phyloP scores from a whole-genome alignment of 2,329 filamentous ascomycete genomes.

The Sporothrix variecibatus region DNA sequence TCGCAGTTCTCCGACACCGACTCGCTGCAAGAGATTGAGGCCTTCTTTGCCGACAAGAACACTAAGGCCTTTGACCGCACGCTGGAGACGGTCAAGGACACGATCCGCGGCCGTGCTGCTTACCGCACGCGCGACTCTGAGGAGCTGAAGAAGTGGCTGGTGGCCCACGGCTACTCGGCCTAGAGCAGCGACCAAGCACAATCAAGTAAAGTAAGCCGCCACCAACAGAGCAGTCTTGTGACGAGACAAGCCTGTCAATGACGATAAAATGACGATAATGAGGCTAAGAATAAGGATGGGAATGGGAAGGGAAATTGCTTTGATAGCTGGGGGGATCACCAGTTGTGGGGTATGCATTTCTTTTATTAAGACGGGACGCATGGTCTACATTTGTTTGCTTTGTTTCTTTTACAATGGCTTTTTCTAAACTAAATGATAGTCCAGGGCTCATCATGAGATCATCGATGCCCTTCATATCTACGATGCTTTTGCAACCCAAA shows the following conservation, averaged over 20 bases:
- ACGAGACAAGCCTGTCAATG: neutral
- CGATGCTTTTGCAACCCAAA: neutral
- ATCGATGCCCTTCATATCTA: too few relatives aligned
- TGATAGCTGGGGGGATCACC: neutral
- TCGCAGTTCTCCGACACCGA: slow-evolving; percentile 74
- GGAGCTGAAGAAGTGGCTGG: slow-evolving; percentile 61
- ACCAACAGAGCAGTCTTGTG: neutral
- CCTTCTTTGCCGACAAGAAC: slow-evolving; percentile 86
- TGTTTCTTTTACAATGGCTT: neutral
- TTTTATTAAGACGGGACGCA: too few relatives aligned
- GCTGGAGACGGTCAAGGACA: slow-evolving; percentile 81
- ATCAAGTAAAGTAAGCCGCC: neutral
- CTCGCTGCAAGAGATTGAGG: slow-evolving; percentile 72
- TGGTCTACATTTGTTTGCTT: neutral
- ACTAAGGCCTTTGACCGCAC: slow-evolving; percentile 84
- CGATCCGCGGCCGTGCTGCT: slow-evolving; percentile 76
- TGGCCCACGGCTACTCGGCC: slow-evolving; percentile 23
- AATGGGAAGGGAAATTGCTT: neutral
- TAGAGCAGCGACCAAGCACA: neutral
- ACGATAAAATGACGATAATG: neutral
- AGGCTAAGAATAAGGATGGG: neutral
- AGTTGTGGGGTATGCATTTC: neutral
- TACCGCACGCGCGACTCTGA: slow-evolving; percentile 78
- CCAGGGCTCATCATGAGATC: neutral
- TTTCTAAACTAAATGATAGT: neutral